phyloP scores from a whole-genome alignment of 768 basidiomycete species.

The Astraeus odoratus region DNA sequence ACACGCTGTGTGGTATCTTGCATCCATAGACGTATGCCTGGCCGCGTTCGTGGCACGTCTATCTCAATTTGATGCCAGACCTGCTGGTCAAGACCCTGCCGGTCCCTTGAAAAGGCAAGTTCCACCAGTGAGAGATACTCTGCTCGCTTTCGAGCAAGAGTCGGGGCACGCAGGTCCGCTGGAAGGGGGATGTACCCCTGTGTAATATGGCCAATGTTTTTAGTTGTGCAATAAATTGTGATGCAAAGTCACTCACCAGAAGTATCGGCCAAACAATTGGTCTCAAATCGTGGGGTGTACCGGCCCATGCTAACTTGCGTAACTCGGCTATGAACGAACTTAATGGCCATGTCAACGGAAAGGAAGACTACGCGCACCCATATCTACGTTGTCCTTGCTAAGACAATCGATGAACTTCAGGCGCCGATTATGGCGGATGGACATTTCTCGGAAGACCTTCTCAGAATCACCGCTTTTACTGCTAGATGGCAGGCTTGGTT shows the following conservation, averaged over 20 bases:
- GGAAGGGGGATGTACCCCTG: constrained; percentile 93
- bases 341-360: neutral
- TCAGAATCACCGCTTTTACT: constrained; percentile 33
- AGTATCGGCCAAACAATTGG: constrained; percentile 93
- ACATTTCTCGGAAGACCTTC: constrained; percentile 64
- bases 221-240: neutral
- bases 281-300: constrained; percentile 81
- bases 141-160: constrained; percentile 82
- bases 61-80: constrained; percentile 99
- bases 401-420: constrained; percentile 81
- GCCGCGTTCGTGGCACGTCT: constrained; percentile 92
- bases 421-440: constrained; percentile 70
- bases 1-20: constrained; percentile 85
- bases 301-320: constrained; percentile 90
- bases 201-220: constrained; percentile 5
- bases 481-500: constrained; percentile 10
- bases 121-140: constrained; percentile 90
- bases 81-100: constrained; percentile 84
- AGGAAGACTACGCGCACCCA: constrained; percentile 44
- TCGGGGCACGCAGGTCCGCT: constrained; percentile 61
- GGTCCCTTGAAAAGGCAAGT: constrained; percentile 81
- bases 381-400: constrained; percentile 69
- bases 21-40: constrained; percentile 90
- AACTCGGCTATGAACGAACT: constrained; percentile 53
- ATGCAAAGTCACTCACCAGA: constrained; percentile 49